Conservation (phyloP, 2,329 filamentous ascomycete species). For the Ophiosphaerella herpotricha region DNA sequence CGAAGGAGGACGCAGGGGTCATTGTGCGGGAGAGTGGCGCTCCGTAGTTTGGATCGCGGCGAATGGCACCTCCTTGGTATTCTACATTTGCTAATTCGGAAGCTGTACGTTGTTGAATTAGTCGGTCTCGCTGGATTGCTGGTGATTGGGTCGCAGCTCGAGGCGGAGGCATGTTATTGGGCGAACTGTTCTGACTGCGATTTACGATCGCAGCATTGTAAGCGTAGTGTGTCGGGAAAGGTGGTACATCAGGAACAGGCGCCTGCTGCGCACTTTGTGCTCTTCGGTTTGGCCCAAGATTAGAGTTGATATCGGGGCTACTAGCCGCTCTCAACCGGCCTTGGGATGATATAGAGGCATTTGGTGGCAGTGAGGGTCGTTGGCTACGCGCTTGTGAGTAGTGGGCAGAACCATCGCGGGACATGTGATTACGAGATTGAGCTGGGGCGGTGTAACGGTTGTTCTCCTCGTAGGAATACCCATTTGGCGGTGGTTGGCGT, state of each 20-base stretch:
- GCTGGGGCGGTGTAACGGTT: conserved; percentile 89
- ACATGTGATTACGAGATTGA: conserved; percentile 74
- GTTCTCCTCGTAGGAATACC: conserved; percentile 74
- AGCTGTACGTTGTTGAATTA: conserved; percentile 46
- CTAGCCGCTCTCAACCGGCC: conserved; percentile 85
- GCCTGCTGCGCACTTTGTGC: conserved; percentile 55
- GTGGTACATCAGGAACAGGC: conserved; percentile 52
- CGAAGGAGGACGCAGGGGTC: conserved; percentile 47
- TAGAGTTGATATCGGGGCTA: conserved; percentile 84
- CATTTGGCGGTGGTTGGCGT: conserved; percentile 69
- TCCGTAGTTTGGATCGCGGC: conserved; percentile 36
- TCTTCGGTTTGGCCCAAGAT: conserved; percentile 59
- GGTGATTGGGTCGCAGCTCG: conserved; percentile 74
- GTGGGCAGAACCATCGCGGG: conserved; percentile 72
- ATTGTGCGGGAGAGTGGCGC: conserved; percentile 38
- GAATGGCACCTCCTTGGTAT: conserved; percentile 33
- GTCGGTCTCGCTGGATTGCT: conserved; percentile 66
- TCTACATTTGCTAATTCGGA: conserved; percentile 48
- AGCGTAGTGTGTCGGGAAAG: conserved; percentile 62
- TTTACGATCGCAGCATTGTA: conserved; percentile 66
- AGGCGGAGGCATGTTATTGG: conserved; percentile 70
- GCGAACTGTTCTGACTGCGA: conserved; percentile 82
- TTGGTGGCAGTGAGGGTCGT: conserved; percentile 78
- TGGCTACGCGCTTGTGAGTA: conserved; percentile 70
- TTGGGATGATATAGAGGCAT: conserved; percentile 53